Percentiles rank a stretch among this genome's conserved stretches.
Evolutionary conservation across 1,139 yeast genomes (phyloP).

Genomic region (Taphrina pruni): DNA sequence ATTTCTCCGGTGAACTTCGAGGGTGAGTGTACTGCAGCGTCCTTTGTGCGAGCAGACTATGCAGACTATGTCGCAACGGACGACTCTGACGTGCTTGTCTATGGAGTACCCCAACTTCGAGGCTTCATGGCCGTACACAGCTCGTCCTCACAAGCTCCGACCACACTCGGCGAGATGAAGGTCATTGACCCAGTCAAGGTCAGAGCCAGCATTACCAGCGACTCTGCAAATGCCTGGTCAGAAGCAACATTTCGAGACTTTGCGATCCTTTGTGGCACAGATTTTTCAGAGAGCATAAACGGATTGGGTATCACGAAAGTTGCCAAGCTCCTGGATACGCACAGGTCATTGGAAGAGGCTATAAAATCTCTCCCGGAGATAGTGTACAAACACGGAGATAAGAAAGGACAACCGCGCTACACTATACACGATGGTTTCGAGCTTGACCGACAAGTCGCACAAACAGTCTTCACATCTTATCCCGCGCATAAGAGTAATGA

Average conservation of each 20-base stretch:
- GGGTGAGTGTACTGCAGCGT: conserved; percentile 38
- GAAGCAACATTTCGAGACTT: conserved; percentile 18
- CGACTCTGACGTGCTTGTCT: conserved; percentile 42
- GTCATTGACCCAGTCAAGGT: conserved; percentile 11
- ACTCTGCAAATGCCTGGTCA: not conserved
- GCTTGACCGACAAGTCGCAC: conserved; percentile 17
- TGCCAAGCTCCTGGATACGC: not conserved
- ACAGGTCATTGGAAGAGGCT: conserved; percentile 10
- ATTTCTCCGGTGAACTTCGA: conserved; percentile 26
- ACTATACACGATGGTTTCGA: conserved; percentile 10
- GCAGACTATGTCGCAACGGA: conserved; percentile 39
- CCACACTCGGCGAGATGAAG: conserved; percentile 18
- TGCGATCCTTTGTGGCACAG: conserved; percentile 39
- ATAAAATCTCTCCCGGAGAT: not conserved
- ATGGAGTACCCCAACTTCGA: conserved; percentile 40
- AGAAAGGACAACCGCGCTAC: conserved; percentile 13
- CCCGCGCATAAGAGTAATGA: conserved; percentile 1
- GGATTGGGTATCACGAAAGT: conserved; percentile 29
- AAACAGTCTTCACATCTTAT: conserved; percentile 24
- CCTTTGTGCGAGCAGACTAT: conserved; percentile 22
- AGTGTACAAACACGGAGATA: conserved; percentile 11
- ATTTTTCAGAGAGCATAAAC: conserved; percentile 22
- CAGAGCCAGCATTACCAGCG: not conserved
- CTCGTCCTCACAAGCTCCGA: not conserved
- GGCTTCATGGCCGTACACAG: conserved; percentile 39